Conservation (phyloP, 192 early-diverging fungal species). For the Coemansia pectinata region DNA sequence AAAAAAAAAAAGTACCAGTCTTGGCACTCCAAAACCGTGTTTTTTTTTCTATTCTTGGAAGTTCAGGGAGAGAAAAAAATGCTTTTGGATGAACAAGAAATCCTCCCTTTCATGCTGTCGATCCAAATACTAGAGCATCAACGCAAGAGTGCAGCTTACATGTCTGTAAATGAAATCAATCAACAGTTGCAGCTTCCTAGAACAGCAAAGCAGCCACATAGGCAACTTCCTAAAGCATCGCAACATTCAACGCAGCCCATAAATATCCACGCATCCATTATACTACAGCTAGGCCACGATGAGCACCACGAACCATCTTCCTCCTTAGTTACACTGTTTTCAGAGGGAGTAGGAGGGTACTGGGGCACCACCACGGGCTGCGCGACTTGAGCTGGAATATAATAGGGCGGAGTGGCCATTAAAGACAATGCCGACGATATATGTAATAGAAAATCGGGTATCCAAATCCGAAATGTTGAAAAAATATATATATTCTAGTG, state of each 20-base stretch:
- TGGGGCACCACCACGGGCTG: not conserved
- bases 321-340: not conserved
- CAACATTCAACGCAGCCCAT: not conserved
- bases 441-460: no score
- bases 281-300: not conserved
- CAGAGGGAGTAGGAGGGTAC: not conserved
- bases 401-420: not conserved
- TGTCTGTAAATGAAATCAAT: no score
- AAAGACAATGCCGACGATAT: not conserved
- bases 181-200: no score
- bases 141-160: no score
- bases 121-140: no score
- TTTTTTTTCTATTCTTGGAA: no score
- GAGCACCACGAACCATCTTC: not conserved
- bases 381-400: not conserved
- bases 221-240: no score
- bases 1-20: not conserved
- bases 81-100: no score
- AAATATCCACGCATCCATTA: not conserved
- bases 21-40: no score
- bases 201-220: no score
- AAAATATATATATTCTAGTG: not conserved
- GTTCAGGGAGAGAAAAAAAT: no score
- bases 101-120: no score
- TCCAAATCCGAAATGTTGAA: not conserved